Percentiles rank a stretch among this genome's conserved stretches.
Conservation (phyloP, 139 green algal genomes). For the Choricystis sp. region DNA sequence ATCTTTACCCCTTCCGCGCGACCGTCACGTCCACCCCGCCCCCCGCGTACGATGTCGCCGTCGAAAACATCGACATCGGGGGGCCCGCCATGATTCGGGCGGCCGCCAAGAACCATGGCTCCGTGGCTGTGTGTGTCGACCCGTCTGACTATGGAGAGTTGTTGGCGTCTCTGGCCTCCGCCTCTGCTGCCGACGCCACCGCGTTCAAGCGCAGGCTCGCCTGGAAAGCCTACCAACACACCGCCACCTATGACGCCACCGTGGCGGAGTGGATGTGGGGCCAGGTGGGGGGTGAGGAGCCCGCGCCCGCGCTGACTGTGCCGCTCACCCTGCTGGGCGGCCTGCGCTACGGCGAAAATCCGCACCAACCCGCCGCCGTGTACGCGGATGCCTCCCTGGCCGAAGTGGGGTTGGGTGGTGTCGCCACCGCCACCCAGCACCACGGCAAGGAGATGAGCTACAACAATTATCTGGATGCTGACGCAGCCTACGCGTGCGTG, state of each 20-base stretch:
- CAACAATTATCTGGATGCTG: constrained; percentile 98
- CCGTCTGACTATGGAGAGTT: constrained; percentile 68
- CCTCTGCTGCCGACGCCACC: constrained; percentile 2
- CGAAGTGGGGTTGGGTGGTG: constrained; percentile 56
- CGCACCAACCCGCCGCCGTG: constrained; percentile 92
- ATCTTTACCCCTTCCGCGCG: constrained; percentile 94
- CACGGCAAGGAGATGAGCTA: constrained; percentile 98
- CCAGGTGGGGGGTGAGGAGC: constrained; percentile 23
- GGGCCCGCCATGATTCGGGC: constrained; percentile 94
- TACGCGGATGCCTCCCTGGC: constrained; percentile 80
- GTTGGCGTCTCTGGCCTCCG: constrained; percentile 35
- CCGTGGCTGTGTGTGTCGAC: constrained; percentile 77
- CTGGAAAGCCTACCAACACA: constrained; percentile 99
- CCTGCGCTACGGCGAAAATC: constrained; percentile 96
- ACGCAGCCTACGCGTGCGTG: constrained; percentile 50
- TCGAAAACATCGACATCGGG: constrained; percentile 99
- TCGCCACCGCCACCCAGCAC: constrained; percentile 76
- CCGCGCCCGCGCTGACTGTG: constrained; percentile 43
- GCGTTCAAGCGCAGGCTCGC: constrained; percentile 62
- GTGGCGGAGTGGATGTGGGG: constrained; percentile 91
- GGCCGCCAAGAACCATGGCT: constrained; percentile 77
- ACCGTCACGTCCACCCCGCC: constrained; percentile 59
- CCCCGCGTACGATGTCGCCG: constrained; percentile 59
- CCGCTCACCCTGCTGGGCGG: constrained; percentile 53
- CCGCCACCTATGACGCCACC: constrained; percentile 75